Base-by-base conservation (phyloP, 2,329 filamentous ascomycete genomes). In the Ophiostoma piceae region DNA sequence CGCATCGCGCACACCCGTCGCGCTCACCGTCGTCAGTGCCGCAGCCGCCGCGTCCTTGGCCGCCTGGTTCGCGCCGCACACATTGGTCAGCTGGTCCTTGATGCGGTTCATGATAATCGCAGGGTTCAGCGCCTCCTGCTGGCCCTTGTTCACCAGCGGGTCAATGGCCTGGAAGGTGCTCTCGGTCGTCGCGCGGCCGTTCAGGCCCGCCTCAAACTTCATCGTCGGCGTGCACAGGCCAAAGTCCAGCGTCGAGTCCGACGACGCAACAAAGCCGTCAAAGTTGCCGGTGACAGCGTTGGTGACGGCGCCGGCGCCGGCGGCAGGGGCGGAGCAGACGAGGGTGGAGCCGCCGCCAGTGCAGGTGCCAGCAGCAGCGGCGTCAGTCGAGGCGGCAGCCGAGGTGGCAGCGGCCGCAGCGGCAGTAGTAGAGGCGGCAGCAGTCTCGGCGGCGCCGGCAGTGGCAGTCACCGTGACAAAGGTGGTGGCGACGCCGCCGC, bases 91-190 rank as follows among this genome's bases (percentile, higher is more conserved):
- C 80, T 90, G 87, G 78, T 91, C 88, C 78, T 86, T 88, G 77
- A 91, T 87, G 72, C 87, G 85, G 83, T 89, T 90, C 77, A 87
- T 89, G 81, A 91, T 91, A 82, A 91, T 91, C 80, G 86, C 85
- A 70, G 88, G 88, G 84, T 91, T 90, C 65, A 90, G 81, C 9
- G 88, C 88, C 76, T 90, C 88, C 75, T 87, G 79, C 78, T 91
- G 88, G 68, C 85, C 85, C 76, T 86, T 80, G 73, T 86, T 84
- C 71, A 89, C 84, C 22, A 85, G 79, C 9, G 85, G 80, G 76
- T 91, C 88, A 66, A 84, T 84, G 68, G 89, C 84, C 78, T 89
- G 86, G 84, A 91, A 91, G 67, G 88, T 90, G 78, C 84, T 87
- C 78, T 90, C 88, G 70, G 80, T 82, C 26, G 82, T 82, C 14